phyloP scores from a whole-genome alignment of 495 filamentous ascomycete genomes.

The Aspergillus panamensis region DNA sequence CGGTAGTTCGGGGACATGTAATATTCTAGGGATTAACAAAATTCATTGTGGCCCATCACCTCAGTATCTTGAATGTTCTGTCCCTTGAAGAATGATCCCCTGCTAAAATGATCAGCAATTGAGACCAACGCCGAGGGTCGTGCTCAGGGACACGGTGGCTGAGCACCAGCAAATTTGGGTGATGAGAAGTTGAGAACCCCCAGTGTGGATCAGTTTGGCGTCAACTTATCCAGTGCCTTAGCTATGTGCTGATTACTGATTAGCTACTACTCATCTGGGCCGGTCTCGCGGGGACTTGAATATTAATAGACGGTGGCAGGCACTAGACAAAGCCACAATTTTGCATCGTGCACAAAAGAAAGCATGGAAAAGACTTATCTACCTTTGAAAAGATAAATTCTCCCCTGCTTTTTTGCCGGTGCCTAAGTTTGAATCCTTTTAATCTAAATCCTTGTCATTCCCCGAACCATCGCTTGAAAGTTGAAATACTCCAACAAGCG shows the following conservation, averaged over 20 bases:
- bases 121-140: too few relatives aligned
- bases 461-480: neutral
- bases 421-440: neutral
- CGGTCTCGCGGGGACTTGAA: neutral
- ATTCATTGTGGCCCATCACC: too few relatives aligned
- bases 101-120: too few relatives aligned
- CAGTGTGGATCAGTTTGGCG: neutral
- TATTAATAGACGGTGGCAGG: neutral
- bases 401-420: neutral
- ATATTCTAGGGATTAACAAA: too few relatives aligned
- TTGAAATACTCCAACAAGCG: neutral
- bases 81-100: too few relatives aligned
- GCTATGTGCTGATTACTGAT: too few relatives aligned
- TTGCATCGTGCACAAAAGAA: neutral
- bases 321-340: neutral
- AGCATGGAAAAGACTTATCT: neutral
- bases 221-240: neutral
- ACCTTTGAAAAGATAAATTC: neutral
- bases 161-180: neutral
- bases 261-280: neutral
- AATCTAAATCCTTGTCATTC: neutral
- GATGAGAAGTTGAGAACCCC: neutral
- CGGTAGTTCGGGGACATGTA: too few relatives aligned
- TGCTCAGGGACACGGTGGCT: too few relatives aligned
- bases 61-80: too few relatives aligned